phyloP scores from a whole-genome alignment of 2,329 filamentous ascomycete genomes.

The Cytospora piceae region DNA sequence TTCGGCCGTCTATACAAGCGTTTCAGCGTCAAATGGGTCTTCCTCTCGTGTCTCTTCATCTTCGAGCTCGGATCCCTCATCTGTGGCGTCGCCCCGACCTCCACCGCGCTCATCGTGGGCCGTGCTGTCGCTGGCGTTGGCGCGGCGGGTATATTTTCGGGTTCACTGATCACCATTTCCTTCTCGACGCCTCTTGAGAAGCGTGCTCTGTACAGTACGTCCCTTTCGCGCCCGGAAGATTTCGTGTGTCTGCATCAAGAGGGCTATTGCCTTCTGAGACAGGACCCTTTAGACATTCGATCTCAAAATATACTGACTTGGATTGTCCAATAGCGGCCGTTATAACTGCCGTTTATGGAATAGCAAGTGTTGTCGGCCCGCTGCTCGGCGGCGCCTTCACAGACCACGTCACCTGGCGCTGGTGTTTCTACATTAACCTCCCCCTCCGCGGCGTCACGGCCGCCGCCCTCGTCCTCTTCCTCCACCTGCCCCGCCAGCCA shows the following conservation, averaged over 20 bases:
- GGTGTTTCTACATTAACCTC: slow-evolving; percentile 38
- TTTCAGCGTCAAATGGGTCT: slow-evolving; percentile 46
- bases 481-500: too few species aligned
- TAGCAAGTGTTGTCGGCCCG: slow-evolving; percentile 38
- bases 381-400: slow-evolving; percentile 27
- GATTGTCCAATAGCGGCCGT: slow-evolving; percentile 32
- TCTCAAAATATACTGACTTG: too few species aligned
- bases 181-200: too few species aligned
- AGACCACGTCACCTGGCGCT: slow-evolving; percentile 32
- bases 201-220: too few species aligned
- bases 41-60: slow-evolving; percentile 43
- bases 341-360: slow-evolving; percentile 44
- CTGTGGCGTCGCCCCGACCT: slow-evolving; percentile 43
- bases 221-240: too few species aligned
- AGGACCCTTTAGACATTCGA: too few species aligned
- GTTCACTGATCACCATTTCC: too few species aligned
- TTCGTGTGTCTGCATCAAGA: too few species aligned
- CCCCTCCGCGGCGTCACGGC: slow-evolving; percentile 33
- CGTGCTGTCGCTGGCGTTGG: too few species aligned
- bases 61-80: slow-evolving; percentile 52
- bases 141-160: too few species aligned
- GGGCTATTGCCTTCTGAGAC: too few species aligned
- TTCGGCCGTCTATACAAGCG: slow-evolving; percentile 41
- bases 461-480: slow-evolving; percentile 19
- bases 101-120: slow-evolving; percentile 31